Evolutionary conservation across 208 protist species (phyloP).

Genomic region (Leishmania braziliensis): DNA sequence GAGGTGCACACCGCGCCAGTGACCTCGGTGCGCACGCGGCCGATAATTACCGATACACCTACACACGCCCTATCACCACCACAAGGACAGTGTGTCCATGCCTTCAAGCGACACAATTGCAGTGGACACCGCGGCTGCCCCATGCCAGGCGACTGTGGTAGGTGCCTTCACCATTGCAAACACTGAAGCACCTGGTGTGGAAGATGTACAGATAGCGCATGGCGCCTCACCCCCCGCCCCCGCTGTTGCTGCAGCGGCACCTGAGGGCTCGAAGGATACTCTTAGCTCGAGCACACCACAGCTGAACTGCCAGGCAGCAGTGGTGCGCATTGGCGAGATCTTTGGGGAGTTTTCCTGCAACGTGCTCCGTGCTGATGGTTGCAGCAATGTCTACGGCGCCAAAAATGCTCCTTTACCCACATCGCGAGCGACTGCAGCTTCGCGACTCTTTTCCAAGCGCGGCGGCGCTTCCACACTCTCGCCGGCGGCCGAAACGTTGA

Average conservation of each 20-base stretch:
- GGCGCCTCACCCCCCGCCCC: constrained; percentile 18
- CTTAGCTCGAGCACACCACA: constrained; percentile 9
- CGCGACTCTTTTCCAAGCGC: not conserved
- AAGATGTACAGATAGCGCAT: constrained; percentile 35
- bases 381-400: not conserved
- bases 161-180: not conserved
- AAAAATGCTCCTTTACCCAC: not conserved
- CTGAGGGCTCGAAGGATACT: not conserved
- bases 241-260: not conserved
- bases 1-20: not conserved
- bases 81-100: not conserved
- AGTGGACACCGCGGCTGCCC: not conserved
- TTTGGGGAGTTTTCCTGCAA: constrained; percentile 89
- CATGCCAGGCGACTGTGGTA: not conserved
- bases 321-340: constrained; percentile 81
- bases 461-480: not conserved
- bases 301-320: constrained; percentile 83
- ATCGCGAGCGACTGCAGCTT: not conserved
- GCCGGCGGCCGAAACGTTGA: not conserved
- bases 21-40: not conserved
- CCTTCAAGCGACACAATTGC: not conserved
- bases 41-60: not conserved
- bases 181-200: constrained; percentile 3
- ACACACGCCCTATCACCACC: not conserved
- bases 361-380: constrained; percentile 14